These are phyloP conservation scores for Chamaecrista fasciculata DNA, from an alignment of 306 rosid genomes.

Conservation along the genomic window DNA sequence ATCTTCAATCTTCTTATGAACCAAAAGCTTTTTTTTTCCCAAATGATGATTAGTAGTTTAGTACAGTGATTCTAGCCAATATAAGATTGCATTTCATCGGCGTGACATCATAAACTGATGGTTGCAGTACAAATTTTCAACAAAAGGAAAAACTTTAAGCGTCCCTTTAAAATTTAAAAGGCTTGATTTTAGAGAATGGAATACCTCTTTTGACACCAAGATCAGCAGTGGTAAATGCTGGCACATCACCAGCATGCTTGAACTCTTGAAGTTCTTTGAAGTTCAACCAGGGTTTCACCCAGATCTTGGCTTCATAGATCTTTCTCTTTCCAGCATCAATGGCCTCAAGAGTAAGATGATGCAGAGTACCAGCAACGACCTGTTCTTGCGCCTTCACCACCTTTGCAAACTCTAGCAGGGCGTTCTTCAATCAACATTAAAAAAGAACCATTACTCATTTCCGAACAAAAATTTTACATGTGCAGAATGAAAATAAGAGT, in stretches of 20 bases:
- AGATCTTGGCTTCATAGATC: slow-evolving; percentile 78
- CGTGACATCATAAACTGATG: neutral
- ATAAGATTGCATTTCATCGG: neutral
- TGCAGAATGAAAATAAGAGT: neutral
- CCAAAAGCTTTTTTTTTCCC: no score
- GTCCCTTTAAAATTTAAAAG: neutral
- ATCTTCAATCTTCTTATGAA: no score
- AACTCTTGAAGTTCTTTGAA: slow-evolving; percentile 83
- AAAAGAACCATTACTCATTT: slow-evolving; percentile 11
- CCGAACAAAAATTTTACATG: neutral
- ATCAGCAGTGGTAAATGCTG: slow-evolving; percentile 56
- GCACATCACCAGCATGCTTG: slow-evolving; percentile 52
- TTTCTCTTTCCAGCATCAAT: slow-evolving; percentile 70
- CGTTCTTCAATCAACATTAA: slow-evolving; percentile 45
- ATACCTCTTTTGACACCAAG: slow-evolving; percentile 70
- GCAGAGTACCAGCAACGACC: slow-evolving; percentile 78
- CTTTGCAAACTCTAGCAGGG: slow-evolving; percentile 63
- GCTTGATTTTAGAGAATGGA: slow-evolving; percentile 8
- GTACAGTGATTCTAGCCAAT: neutral
- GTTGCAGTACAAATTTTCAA: neutral
- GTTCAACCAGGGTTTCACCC: slow-evolving; percentile 90
- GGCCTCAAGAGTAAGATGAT: slow-evolving; percentile 73
- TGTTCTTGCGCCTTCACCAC: slow-evolving; percentile 73
- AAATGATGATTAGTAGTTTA: no score
- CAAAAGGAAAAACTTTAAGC: neutral